These are phyloP conservation scores for Laetiporus sulphureus DNA, from an alignment of 1,284 basidiomycete genomes.

Conservation along the genomic window DNA sequence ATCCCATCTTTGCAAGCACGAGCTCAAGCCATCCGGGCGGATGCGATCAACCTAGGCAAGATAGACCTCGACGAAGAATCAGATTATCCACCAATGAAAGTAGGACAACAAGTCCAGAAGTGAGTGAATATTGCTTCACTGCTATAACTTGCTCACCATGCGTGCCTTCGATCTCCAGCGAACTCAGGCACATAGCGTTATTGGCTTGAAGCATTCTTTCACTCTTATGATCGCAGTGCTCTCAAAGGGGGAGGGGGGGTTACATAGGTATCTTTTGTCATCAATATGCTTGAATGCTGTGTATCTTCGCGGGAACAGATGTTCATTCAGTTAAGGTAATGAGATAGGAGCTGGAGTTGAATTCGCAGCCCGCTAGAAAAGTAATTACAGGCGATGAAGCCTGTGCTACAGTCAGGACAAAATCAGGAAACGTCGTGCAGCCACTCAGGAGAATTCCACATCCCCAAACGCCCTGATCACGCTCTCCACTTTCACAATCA, in stretches of 20 bases:
- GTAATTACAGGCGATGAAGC: slow-evolving; percentile 6
- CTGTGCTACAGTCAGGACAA: background rate
- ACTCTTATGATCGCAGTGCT: background rate
- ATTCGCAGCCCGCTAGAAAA: slow-evolving; percentile 2
- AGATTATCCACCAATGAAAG: slow-evolving; percentile 72
- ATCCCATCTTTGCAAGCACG: slow-evolving; percentile 48
- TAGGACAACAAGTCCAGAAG: slow-evolving; percentile 82
- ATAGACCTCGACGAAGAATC: slow-evolving; percentile 36
- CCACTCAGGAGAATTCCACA: slow-evolving; percentile 3
- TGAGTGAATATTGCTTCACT: slow-evolving; percentile 31
- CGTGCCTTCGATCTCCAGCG: slow-evolving; percentile 41
- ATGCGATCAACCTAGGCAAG: slow-evolving; percentile 31
- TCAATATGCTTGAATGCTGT: too few relatives aligned
- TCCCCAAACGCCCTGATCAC: slow-evolving; percentile 53
- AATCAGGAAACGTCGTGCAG: background rate
- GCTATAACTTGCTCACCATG: background rate
- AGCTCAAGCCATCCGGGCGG: slow-evolving; percentile 34
- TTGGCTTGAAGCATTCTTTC: slow-evolving; percentile 35
- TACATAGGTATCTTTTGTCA: too few relatives aligned
- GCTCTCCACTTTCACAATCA: slow-evolving; percentile 77
- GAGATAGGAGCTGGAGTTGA: slow-evolving; percentile 15
- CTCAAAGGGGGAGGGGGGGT: too few relatives aligned
- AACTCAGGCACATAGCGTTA: slow-evolving; percentile 76
- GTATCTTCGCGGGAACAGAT: too few relatives aligned
- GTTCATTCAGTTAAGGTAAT: too few relatives aligned